Evolutionary conservation across 768 basidiomycete genomes (phyloP).

Genomic region (Termitomyces heimii): DNA sequence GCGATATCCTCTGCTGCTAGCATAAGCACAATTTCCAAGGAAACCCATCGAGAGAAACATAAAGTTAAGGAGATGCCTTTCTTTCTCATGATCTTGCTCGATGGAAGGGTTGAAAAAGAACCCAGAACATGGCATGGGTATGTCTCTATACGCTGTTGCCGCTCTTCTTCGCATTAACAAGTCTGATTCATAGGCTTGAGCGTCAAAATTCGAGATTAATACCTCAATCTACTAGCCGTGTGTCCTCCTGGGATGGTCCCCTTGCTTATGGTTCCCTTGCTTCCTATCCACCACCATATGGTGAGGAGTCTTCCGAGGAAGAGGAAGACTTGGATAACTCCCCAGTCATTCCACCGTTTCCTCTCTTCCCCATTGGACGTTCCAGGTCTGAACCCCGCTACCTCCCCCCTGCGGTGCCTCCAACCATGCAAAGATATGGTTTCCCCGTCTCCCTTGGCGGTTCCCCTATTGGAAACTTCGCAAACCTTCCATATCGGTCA

Average conservation of each 20-base stretch:
- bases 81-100: constrained; percentile 34
- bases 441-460: constrained; percentile 1
- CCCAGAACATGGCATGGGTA: constrained; percentile 39
- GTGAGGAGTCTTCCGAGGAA: constrained; percentile 21
- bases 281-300: constrained; percentile 9
- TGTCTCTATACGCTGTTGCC: constrained; percentile 5
- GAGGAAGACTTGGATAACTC: constrained; percentile 24
- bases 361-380: constrained; percentile 8
- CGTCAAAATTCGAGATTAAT: constrained; percentile 23
- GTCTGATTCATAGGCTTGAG: constrained; percentile 20
- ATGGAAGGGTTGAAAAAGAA: constrained; percentile 26
- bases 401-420: constrained; percentile 2
- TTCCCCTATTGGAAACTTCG: constrained; percentile 11
- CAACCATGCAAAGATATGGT: constrained; percentile 1
- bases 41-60: constrained; percentile 15
- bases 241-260: constrained; percentile 37
- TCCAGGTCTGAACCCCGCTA: constrained; percentile 10
- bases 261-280: constrained; percentile 25
- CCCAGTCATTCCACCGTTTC: constrained; percentile 28
- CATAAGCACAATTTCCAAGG: constrained; percentile 8
- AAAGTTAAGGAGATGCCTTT: constrained; percentile 16
- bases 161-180: neutral
- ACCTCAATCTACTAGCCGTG: constrained; percentile 19
- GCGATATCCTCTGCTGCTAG: constrained; percentile 10
- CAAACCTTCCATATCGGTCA: constrained; percentile 4